A percentile compares a stretch with the other conserved stretches of the same genome.
Evolutionary conservation across 768 basidiomycete genomes (phyloP).

Genomic region (Russula sp.): DNA sequence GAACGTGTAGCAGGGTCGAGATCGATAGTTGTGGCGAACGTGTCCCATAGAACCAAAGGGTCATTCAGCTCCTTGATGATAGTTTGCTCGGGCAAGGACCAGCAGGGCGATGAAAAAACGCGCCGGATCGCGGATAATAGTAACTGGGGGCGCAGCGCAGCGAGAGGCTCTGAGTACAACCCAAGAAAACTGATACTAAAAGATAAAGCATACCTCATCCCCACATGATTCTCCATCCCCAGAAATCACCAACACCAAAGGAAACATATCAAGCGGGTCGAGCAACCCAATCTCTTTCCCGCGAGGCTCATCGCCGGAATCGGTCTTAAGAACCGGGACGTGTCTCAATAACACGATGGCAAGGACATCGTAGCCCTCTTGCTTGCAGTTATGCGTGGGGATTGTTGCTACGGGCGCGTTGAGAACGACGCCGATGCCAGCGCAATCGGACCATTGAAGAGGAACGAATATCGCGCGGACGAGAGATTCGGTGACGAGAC

Average conservation of each 20-base stretch:
- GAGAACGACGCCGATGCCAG: constrained; percentile 46
- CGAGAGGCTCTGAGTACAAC: not conserved
- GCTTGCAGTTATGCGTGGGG: constrained; percentile 7
- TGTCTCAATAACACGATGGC: constrained; percentile 49
- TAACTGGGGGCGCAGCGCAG: not conserved
- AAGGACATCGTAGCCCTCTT: constrained; percentile 44
- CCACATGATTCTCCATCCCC: constrained; percentile 32
- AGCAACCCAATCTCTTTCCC: constrained; percentile 48
- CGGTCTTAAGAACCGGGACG: constrained; percentile 47
- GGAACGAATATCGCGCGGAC: constrained; percentile 48
- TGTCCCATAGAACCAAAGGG: constrained; percentile 46
- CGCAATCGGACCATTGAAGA: constrained; percentile 37
- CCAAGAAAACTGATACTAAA: not conserved
- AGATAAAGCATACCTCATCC: constrained; percentile 7
- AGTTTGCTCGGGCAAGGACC: constrained; percentile 4
- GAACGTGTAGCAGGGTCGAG: constrained; percentile 38
- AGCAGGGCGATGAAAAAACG: constrained; percentile 5
- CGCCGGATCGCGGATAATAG: constrained; percentile 6
- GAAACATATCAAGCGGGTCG: constrained; percentile 55
- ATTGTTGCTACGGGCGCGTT: constrained; percentile 33
- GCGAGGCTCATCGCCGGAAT: constrained; percentile 33
- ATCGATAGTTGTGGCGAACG: constrained; percentile 40
- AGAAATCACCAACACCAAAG: constrained; percentile 40
- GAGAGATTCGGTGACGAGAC: constrained; percentile 56
- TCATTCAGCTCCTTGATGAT: constrained; percentile 26